Percentiles rank a stretch among this genome's conserved stretches.
These are phyloP conservation scores for Salix udensis DNA, from an alignment of 345 rosid species.

Conservation along the genomic window DNA sequence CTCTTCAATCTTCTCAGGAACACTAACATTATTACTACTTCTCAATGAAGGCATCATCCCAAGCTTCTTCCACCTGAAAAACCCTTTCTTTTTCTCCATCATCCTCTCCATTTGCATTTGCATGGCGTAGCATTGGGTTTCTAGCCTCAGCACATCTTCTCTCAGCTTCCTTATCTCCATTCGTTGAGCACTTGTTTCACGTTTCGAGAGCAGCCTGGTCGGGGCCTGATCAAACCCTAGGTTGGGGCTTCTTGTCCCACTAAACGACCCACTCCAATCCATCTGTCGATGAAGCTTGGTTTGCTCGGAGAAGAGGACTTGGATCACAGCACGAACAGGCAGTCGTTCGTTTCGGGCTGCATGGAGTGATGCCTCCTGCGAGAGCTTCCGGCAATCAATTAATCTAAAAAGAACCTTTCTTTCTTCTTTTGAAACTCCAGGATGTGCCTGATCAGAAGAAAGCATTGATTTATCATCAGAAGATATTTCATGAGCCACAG, in stretches of 20 bases:
- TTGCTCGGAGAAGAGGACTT: slow-evolving; percentile 74
- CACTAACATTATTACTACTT: slow-evolving; percentile 22
- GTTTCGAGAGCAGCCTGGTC: slow-evolving; percentile 59
- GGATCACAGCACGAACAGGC: slow-evolving; percentile 75
- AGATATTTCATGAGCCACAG: neutral
- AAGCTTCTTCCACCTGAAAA: slow-evolving; percentile 70
- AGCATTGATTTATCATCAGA: neutral
- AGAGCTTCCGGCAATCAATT: slow-evolving; percentile 65
- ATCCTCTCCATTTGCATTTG: slow-evolving; percentile 63
- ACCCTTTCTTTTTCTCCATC: slow-evolving; percentile 64
- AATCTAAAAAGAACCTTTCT: slow-evolving; percentile 62
- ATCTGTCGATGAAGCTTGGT: slow-evolving; percentile 49
- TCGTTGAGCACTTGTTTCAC: slow-evolving; percentile 55
- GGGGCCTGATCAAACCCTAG: slow-evolving; percentile 28
- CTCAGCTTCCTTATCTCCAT: slow-evolving; percentile 56
- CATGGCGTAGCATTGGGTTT: slow-evolving; percentile 50
- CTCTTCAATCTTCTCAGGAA: slow-evolving; percentile 39
- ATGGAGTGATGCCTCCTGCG: slow-evolving; percentile 74
- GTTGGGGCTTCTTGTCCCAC: slow-evolving; percentile 49
- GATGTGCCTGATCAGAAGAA: slow-evolving; percentile 53
- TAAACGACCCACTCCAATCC: slow-evolving; percentile 70
- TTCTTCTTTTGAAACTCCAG: slow-evolving; percentile 61
- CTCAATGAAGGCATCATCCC: slow-evolving; percentile 48
- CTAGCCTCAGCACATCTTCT: slow-evolving; percentile 64
- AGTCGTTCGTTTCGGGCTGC: slow-evolving; percentile 81